Evolutionary conservation across 768 basidiomycete species (phyloP), one percentile per base, ranked within the genome.

Genomic region (Rhodotorula diobovata): DNA sequence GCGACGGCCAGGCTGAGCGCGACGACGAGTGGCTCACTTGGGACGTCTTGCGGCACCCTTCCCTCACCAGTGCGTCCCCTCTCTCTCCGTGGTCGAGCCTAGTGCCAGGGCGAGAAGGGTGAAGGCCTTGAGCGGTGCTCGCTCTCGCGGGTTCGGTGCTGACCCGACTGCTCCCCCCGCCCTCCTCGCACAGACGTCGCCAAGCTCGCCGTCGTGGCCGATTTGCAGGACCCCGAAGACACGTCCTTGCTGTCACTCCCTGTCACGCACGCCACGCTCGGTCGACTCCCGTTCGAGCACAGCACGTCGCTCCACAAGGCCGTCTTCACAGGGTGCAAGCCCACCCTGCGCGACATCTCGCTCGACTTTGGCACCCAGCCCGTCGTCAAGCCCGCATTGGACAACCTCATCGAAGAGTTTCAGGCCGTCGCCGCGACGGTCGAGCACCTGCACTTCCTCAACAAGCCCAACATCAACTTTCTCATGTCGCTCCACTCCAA

Each of bases 401-500:
- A 71, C 61, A 45, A 46, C 57, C 57, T 71, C n/a, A 67, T 71
- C 56, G 66, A 58, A 15, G 43, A 71, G 34, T 71, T 71, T 62
- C 70, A 71, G 25, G 45, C 32, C 43, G 58, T 63, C n/a, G 66
- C 70, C 25, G 32, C 62, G 25, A 63, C 70, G 28, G 55, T 71
- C 61, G 66, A 71, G 25, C 58, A 63, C 66, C 66, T 71, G 23
- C 37, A 37, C 45, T 71, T 71, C 61, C 61, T 63, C 56, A 67
- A 67, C 66, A 71, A 71, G 51, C 70, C 70, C 48, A 63, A 71
- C 28, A 57, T 71, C 48, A 63, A 67, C 57, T 71, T 71, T 57
- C 61, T 71, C 50, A 71, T 71, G 70, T 71, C 70, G 41, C 56
- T 71, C 1, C 70, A 71, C 66, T 63, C 61, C 1, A 71, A 71